phyloP scores from a whole-genome alignment of 495 filamentous ascomycete species.

The Apodospora peruviana region DNA sequence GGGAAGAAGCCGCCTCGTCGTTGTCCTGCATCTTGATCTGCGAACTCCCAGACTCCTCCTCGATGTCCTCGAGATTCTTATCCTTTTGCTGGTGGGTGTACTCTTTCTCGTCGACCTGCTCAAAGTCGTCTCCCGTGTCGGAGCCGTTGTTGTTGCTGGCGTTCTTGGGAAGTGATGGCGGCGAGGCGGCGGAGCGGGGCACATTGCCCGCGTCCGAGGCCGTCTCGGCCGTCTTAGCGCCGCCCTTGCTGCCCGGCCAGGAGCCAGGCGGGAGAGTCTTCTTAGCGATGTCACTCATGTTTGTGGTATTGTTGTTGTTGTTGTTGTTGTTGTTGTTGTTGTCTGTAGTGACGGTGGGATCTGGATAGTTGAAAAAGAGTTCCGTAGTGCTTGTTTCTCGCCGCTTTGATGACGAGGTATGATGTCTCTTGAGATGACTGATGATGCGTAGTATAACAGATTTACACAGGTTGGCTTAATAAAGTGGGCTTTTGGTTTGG shows the following conservation, averaged over 20 bases:
- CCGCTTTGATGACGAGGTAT: too few species aligned
- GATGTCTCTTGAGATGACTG: too few species aligned
- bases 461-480: too few species aligned
- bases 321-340: constrained; percentile 5
- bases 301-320: constrained; percentile 5
- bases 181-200: constrained; percentile 10
- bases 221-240: constrained; percentile 13
- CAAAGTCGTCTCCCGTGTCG: neutral
- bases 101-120: constrained; percentile 3
- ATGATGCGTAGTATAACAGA: too few species aligned
- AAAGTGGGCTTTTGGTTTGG: too few species aligned
- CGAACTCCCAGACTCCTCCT: constrained; percentile 5
- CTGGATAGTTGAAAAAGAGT: constrained; percentile 1
- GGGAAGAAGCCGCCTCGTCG: neutral
- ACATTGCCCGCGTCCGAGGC: constrained; percentile 2
- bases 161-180: constrained; percentile 5
- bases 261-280: constrained; percentile 21
- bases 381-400: neutral
- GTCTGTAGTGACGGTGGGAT: neutral
- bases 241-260: constrained; percentile 15
- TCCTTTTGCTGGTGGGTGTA: constrained; percentile 18
- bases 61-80: constrained; percentile 10
- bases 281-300: constrained; percentile 25
- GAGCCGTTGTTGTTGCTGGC: neutral
- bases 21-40: constrained; percentile 12